Conservation (phyloP, 148 eudicot genomes). For the Fallopia convolvulus region DNA sequence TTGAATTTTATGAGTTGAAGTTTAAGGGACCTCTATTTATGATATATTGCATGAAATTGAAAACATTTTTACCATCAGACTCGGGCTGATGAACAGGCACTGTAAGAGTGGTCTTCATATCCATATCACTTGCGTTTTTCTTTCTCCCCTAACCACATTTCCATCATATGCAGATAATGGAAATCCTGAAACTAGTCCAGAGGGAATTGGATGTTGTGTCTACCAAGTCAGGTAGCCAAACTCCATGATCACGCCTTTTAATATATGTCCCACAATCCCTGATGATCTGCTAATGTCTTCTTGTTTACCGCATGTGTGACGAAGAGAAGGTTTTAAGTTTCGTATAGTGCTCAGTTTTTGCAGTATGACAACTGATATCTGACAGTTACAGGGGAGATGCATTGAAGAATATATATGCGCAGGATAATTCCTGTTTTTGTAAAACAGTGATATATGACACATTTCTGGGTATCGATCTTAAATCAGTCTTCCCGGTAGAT, state of each 20-base stretch:
- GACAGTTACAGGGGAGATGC: background rate
- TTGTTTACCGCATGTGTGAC: background rate
- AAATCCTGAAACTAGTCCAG: constrained; percentile 60
- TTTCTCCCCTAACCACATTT: background rate
- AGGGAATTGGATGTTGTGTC: constrained; percentile 52
- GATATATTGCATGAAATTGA: background rate
- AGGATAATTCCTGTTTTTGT: background rate
- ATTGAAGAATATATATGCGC: background rate
- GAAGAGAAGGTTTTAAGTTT: background rate
- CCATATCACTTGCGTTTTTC: background rate
- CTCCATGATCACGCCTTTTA: background rate
- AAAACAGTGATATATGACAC: background rate
- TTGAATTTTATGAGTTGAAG: background rate
- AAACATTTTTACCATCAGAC: background rate
- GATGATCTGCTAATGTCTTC: background rate
- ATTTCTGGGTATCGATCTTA: background rate
- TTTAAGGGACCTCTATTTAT: background rate
- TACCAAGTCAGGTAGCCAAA: constrained; percentile 21
- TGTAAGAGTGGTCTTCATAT: background rate
- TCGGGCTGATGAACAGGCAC: background rate
- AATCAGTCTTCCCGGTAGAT: background rate
- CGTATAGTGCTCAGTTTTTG: background rate
- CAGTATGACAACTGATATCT: background rate
- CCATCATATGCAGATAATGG: constrained; percentile 52
- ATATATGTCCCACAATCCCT: background rate